Percentiles rank a stretch among this genome's conserved stretches.
These are phyloP conservation scores for Aspergillus sergii DNA, from an alignment of 2,329 filamentous ascomycete genomes.

Conservation along the genomic window DNA sequence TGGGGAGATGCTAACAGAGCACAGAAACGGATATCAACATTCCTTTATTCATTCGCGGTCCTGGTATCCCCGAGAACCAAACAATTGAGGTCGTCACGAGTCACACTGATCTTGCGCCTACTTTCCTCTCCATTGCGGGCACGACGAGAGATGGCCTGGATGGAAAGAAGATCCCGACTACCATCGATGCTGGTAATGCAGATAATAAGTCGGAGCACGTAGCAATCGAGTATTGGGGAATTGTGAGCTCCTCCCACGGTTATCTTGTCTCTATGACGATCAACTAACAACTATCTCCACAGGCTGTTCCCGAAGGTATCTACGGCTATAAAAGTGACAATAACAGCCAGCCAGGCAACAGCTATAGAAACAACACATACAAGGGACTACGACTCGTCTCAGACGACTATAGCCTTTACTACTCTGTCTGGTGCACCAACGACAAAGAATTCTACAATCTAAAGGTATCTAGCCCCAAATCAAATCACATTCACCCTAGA, in stretches of 20 bases:
- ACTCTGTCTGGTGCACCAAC: constrained; percentile 70
- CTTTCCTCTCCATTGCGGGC: constrained; percentile 51
- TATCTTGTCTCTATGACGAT: neutral
- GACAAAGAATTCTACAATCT: constrained; percentile 69
- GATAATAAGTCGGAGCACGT: constrained; percentile 54
- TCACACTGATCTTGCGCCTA: constrained; percentile 67
- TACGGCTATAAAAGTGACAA: constrained; percentile 29
- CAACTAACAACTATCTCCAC: neutral
- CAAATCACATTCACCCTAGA: neutral
- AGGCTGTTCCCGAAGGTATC: constrained; percentile 32
- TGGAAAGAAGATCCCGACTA: constrained; percentile 54
- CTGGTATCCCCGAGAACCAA: constrained; percentile 51
- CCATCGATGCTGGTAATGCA: constrained; percentile 24
- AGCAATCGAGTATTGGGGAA: constrained; percentile 61
- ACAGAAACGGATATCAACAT: constrained; percentile 55
- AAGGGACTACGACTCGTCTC: constrained; percentile 61
- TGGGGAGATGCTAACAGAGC: neutral
- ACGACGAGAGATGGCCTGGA: constrained; percentile 55
- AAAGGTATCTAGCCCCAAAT: constrained; percentile 39
- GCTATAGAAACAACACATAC: constrained; percentile 58
- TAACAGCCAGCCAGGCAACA: constrained; percentile 16
- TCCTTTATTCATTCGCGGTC: constrained; percentile 61
- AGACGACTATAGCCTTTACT: constrained; percentile 62
- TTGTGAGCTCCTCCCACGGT: constrained; percentile 15
- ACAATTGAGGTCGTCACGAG: constrained; percentile 55